Base-by-base conservation (phyloP, 1,284 basidiomycete genomes). In the Mycena sp. region DNA sequence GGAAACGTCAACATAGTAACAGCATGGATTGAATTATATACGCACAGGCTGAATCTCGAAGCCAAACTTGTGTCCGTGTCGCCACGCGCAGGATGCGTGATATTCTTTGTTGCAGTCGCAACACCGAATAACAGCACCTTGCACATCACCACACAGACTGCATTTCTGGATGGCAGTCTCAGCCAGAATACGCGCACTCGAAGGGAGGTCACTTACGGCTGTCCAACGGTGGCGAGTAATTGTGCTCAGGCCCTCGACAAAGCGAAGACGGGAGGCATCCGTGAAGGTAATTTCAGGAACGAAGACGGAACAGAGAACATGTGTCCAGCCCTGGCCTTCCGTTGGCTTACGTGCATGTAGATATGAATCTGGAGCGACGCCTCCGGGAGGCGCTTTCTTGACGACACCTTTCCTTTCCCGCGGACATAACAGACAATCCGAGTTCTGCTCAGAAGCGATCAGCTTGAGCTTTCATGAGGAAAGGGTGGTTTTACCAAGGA, bases 1-100 rank as follows among this genome's bases (percentile, higher is more conserved):
- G 28, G 19, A 23, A 32, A 51, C n/a, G 35, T 35, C 19, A 37
- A 56, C 5, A 23, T n/a, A 25, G 1, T 4, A 19, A 30, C 25
- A 21, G 6, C 14, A 6, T 11, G 11, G 23, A 48, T 9, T 62
- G 55, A 55, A 10, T 32, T 32, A 43, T 49, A 55, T 23, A 74
- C 92, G 76, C 69, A 92, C 93, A 48, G 91, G 86, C 68, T 90
- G 88, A 48, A 98, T 86, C 78, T 98, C 95, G 75, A 99, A 98
- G 19, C 93, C 95, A 68, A 99, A 93, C 68, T 85, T 90, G 78
- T 90, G 88, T 0, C 90, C 91, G 23, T 88, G 82, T 57, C 84
- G 85, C 92, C 92, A 98, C 12, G 95, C 97, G 74, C 97, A 99
- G 0, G 93, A 91, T 11, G 91, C 85, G 76, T 99, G 97, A 74